Conservation (phyloP, 2,329 filamentous ascomycete species). For the Curvularia hawaiiensis region DNA sequence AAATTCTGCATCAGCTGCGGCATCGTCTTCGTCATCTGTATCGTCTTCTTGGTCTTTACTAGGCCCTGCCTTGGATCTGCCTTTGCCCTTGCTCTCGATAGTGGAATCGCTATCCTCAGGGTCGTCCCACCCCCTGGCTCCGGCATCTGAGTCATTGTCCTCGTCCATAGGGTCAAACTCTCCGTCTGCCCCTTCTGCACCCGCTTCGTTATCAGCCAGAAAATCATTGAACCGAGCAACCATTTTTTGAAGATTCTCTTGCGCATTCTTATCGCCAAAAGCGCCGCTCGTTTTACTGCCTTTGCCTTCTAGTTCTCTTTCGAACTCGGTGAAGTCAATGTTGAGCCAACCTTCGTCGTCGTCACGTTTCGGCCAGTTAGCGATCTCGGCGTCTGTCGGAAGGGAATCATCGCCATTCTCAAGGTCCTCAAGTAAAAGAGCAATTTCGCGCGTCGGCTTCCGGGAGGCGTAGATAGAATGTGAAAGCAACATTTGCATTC, state of each 20-base stretch:
- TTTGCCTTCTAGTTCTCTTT: conserved; percentile 71
- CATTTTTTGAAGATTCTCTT: conserved; percentile 84
- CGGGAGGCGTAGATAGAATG: conserved; percentile 72
- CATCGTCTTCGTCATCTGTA: conserved; percentile 43
- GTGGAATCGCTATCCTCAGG: conserved; percentile 49
- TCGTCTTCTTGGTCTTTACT: conserved; percentile 27
- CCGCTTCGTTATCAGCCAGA: conserved; percentile 82
- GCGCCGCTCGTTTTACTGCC: conserved; percentile 33
- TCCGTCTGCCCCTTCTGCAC: conserved; percentile 76
- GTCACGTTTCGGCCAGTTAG: conserved; percentile 69
- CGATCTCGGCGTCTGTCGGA: conserved; percentile 76
- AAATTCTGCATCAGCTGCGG: conserved; percentile 76
- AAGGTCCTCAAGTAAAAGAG: conserved; percentile 76
- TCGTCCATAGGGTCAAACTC: conserved; percentile 68
- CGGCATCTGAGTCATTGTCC: conserved; percentile 60
- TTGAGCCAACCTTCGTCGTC: conserved; percentile 92
- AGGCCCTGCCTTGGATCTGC: conserved; percentile 65
- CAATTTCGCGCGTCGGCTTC: conserved; percentile 73
- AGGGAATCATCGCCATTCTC: conserved; percentile 72
- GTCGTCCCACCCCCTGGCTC: conserved; percentile 52
- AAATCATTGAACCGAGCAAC: conserved; percentile 94
- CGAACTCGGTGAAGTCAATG: conserved; percentile 88
- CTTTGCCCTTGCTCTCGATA: conserved; percentile 46
- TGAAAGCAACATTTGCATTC: conserved; percentile 84
- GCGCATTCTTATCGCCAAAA: conserved; percentile 69